phyloP scores from a whole-genome alignment of 768 basidiomycete genomes.

The Strobilomyces dryophilus region DNA sequence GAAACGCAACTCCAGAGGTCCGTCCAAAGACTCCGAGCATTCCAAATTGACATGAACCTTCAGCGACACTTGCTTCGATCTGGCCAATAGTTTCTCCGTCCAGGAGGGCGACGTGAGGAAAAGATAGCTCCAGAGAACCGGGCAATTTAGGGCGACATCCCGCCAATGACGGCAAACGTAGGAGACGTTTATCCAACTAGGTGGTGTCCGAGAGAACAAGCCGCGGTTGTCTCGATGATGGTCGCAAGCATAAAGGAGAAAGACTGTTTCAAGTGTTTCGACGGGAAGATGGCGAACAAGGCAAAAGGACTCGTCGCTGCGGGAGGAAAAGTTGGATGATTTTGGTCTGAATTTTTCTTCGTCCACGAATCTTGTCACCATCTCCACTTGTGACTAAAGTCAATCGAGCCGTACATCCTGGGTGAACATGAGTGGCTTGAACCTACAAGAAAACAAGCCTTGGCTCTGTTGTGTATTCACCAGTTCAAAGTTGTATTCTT shows the following conservation, averaged over 20 bases:
- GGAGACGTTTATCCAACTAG: constrained; percentile 9
- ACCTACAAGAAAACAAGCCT: not conserved
- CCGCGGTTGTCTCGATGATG: not conserved
- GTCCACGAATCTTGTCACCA: not conserved
- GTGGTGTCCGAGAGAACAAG: not conserved
- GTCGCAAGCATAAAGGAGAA: not conserved
- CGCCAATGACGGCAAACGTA: constrained; percentile 36
- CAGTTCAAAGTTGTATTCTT: not conserved
- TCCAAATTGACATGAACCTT: not conserved
- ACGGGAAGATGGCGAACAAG: not conserved
- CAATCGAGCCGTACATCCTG: no score
- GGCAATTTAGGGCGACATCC: constrained; percentile 36
- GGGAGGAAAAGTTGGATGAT: no score
- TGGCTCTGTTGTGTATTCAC: no score
- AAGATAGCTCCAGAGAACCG: constrained; percentile 37
- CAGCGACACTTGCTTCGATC: constrained; percentile 40
- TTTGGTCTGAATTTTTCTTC: not conserved
- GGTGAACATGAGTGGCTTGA: not conserved
- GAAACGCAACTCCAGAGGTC: not conserved
- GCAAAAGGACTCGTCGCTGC: not conserved
- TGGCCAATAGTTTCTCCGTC: constrained; percentile 38
- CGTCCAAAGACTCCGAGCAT: not conserved
- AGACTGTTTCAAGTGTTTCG: not conserved
- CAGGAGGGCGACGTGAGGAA: constrained; percentile 31
- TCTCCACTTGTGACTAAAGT: not conserved